phyloP scores from a whole-genome alignment of 495 filamentous ascomycete species.

The Terfezia boudieri region DNA sequence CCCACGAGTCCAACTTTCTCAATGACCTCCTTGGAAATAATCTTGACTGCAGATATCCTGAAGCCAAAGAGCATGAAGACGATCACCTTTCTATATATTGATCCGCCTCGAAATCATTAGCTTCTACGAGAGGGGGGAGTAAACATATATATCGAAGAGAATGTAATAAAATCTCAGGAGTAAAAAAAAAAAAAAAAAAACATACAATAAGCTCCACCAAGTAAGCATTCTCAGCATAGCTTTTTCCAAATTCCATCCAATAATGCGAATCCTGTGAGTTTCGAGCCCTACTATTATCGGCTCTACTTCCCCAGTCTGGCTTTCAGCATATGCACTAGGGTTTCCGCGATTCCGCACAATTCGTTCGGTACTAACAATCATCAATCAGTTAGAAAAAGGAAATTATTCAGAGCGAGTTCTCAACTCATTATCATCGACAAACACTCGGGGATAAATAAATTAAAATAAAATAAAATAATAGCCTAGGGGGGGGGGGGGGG shows the following conservation, averaged over 20 bases:
- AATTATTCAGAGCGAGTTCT: too few species aligned
- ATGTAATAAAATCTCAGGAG: too few species aligned
- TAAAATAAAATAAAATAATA: too few species aligned
- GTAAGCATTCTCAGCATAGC: conserved; percentile 46
- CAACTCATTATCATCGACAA: too few species aligned
- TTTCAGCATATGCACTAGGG: not conserved
- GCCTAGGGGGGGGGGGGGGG: too few species aligned
- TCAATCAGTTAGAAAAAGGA: not conserved
- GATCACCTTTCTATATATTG: conserved; percentile 29
- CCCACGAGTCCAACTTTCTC: conserved; percentile 41
- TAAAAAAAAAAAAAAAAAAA: too few species aligned
- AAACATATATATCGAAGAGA: not conserved
- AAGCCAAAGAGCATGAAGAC: conserved; percentile 39
- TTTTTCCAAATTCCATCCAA: conserved; percentile 31
- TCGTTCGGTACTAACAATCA: not conserved
- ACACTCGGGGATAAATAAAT: too few species aligned
- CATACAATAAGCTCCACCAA: conserved; percentile 40
- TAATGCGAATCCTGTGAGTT: conserved; percentile 5
- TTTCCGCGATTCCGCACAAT: not conserved
- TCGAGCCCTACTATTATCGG: not conserved
- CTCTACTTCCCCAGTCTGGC: not conserved
- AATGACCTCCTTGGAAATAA: conserved; percentile 50
- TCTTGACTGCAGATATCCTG: conserved; percentile 39
- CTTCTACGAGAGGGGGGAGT: not conserved
- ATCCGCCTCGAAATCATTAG: too few species aligned